Conservation (phyloP, 2,329 filamentous ascomycete genomes). For the Botrytis paeoniae region DNA sequence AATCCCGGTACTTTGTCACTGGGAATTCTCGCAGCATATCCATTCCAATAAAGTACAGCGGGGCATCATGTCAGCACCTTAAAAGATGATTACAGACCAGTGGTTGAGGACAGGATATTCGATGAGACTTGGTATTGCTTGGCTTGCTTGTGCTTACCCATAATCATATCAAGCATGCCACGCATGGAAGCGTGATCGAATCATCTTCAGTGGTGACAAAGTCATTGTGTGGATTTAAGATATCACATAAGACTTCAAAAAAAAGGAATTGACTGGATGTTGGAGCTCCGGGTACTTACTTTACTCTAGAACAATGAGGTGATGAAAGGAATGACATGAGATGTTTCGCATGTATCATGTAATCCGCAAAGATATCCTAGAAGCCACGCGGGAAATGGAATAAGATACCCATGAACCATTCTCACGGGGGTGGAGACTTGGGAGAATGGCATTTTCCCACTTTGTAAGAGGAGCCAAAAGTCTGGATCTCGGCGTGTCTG, state of each 20-base stretch:
- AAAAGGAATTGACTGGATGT: conserved; percentile 9
- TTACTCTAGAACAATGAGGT: background rate
- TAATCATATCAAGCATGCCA: background rate
- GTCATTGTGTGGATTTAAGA: conserved; percentile 8
- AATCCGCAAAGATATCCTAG: conserved; percentile 14
- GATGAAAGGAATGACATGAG: background rate
- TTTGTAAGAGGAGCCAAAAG: too few relatives aligned
- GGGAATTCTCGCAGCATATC: conserved; percentile 1
- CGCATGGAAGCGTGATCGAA: conserved; percentile 1
- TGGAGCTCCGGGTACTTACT: background rate
- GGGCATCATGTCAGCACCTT: conserved; percentile 16
- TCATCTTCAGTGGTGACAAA: conserved; percentile 1
- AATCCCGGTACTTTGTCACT: conserved; percentile 20
- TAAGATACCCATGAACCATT: background rate
- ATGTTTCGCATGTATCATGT: conserved; percentile 19
- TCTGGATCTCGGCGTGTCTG: background rate
- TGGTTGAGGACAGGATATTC: background rate
- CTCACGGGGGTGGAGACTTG: background rate
- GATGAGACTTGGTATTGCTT: background rate
- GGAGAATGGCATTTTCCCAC: background rate
- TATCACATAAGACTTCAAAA: conserved; percentile 18
- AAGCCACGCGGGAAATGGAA: conserved; percentile 16
- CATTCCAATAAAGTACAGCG: background rate
- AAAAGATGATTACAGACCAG: background rate
- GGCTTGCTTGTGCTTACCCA: conserved; percentile 1